Conservation (phyloP, 2,329 filamentous ascomycete species). For the Hirsutella rhossiliensis region DNA sequence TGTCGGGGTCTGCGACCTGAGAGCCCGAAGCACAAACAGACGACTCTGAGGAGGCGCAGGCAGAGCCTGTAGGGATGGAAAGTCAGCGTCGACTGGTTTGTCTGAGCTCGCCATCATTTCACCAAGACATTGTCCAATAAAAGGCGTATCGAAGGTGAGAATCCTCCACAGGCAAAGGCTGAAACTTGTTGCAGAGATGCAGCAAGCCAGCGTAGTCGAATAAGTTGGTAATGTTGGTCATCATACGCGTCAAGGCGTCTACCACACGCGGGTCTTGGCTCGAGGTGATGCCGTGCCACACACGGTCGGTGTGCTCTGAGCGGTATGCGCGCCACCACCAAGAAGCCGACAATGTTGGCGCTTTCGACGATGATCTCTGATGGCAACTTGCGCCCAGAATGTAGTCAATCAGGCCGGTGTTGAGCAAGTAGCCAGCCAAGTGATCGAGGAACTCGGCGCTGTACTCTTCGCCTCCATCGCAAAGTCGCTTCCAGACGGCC, state of each 20-base stretch:
- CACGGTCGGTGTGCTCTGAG: conserved; percentile 57
- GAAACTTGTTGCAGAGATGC: conserved; percentile 61
- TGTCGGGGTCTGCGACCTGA: conserved; percentile 44
- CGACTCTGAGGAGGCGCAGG: conserved; percentile 60
- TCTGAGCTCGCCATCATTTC: conserved; percentile 26
- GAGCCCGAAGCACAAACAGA: conserved; percentile 42
- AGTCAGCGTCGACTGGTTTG: conserved; percentile 20
- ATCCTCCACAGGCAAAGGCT: conserved; percentile 50
- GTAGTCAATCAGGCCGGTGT: conserved; percentile 68
- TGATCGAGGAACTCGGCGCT: conserved; percentile 45
- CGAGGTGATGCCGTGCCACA: conserved; percentile 74
- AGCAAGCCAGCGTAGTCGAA: conserved; percentile 38
- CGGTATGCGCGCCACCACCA: conserved; percentile 70
- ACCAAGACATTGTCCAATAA: conserved; percentile 47
- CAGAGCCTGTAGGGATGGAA: conserved; percentile 38
- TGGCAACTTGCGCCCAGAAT: conserved; percentile 86
- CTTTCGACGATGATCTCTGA: conserved; percentile 72
- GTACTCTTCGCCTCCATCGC: conserved; percentile 29
- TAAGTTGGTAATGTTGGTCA: conserved; percentile 33
- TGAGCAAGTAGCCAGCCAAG: conserved; percentile 56
- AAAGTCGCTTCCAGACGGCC: conserved; percentile 46
- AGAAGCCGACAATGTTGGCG: conserved; percentile 74
- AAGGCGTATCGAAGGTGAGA: conserved; percentile 48
- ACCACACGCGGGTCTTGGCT: conserved; percentile 79
- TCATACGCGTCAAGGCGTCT: conserved; percentile 64